These are phyloP conservation scores for Spiromastix sp. DNA, from an alignment of 2,329 filamentous ascomycete genomes.

Conservation along the genomic window DNA sequence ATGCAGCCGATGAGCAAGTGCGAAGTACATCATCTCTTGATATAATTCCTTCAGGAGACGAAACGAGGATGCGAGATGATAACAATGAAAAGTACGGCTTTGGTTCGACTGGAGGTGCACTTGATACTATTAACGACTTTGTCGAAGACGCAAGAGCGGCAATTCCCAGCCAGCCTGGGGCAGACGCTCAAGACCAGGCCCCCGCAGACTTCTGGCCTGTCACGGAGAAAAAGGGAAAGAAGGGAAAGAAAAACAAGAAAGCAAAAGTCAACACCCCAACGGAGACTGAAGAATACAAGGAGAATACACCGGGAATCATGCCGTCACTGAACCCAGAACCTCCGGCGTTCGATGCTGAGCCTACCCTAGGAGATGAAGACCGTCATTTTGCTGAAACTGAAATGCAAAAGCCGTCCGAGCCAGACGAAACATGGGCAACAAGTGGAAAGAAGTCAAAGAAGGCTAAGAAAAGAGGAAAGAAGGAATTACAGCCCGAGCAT, in stretches of 20 bases:
- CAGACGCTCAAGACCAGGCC: background rate
- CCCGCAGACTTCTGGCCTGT: background rate
- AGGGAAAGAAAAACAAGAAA: slow-evolving; percentile 8
- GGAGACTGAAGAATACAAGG: background rate
- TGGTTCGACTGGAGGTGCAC: slow-evolving; percentile 1
- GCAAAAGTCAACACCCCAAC: background rate
- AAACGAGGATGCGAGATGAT: slow-evolving; percentile 4
- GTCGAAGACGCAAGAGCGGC: slow-evolving; percentile 7
- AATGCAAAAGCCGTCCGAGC: background rate
- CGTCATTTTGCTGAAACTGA: background rate
- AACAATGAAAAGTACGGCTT: slow-evolving; percentile 6
- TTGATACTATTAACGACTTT: slow-evolving; percentile 9
- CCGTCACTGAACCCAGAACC: background rate
- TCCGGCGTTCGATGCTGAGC: background rate
- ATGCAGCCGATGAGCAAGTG: too few relatives aligned
- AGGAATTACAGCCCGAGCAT: slow-evolving; percentile 1
- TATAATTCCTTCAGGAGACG: slow-evolving; percentile 10
- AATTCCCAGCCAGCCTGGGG: too few relatives aligned
- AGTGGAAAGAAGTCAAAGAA: slow-evolving; percentile 10
- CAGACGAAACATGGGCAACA: background rate
- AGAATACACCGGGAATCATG: background rate
- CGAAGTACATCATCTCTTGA: slow-evolving; percentile 11
- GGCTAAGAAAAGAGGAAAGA: slow-evolving; percentile 4
- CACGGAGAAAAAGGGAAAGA: slow-evolving; percentile 5
- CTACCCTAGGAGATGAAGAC: background rate